Base-by-base conservation (phyloP, 2,329 filamentous ascomycete genomes). In the Ophiocordyceps sinensis region DNA sequence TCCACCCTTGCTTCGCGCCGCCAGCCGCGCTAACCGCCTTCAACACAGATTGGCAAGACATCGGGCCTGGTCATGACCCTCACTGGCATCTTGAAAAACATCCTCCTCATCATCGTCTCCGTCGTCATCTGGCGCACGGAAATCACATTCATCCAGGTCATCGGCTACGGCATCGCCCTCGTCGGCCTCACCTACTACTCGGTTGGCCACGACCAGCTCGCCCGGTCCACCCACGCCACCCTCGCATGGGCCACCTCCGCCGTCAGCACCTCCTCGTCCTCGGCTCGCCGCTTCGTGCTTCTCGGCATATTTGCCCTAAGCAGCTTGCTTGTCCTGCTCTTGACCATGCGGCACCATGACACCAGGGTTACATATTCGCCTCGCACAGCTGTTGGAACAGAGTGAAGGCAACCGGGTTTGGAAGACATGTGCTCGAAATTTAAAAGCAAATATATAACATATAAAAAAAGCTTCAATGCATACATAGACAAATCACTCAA, bases 41-140 rank as follows among this genome's bases (percentile, higher is more conserved):
- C 10, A 7, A 5, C 10, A 5, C 40, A 89, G 83, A 93, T 93
- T 53, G 85, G 85, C 58, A 87, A 85, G 64, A 93, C 85, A 8
- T 93, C 85, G 2, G 83, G 82, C 43, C 75, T 93, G 40, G 84
- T 88, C 52, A 82, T 93, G 65, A 87, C 85, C 29, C 75, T 93
- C 21, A 87, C 80, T 44, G 85, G 86, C 58, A 85, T 93, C 48
- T 75, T 91, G 54, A 93, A 93, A 65, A 85, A 87, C 60, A 88
- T 93, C 45, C 75, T 93, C 44, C 77, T 93, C 42, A 84, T 93
- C 48, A 67, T 73, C 45, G 72, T 77, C 44, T 86, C 82, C 41
- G 82, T 91, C 62, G 59, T 85, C 54, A 79, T 89, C 57, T 91
- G 85, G 79, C 68, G 73, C 50, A 85, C 84, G 43, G 71, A 75